Base-by-base conservation (phyloP, 1,139 yeast species). In the Schizosaccharomyces versatilis region DNA sequence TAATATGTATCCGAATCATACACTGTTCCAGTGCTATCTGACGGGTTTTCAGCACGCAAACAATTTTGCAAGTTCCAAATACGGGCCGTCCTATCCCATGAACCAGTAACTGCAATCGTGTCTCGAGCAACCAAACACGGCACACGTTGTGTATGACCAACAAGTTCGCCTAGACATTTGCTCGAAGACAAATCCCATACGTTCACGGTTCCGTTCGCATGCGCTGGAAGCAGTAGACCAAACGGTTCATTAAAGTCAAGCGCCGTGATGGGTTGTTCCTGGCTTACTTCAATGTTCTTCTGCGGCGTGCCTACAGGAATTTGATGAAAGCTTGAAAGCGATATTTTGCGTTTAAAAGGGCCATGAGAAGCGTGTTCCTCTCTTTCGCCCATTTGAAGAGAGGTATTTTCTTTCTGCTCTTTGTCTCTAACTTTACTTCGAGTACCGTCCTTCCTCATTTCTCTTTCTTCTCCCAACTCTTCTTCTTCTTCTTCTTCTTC, bases 181-280 rank as follows among this genome's bases (percentile, higher is more conserved):
- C 73, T 77, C 57, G 73, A 69, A 59, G 74, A 75, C 66, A 74
- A 68, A 68, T 86, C 95, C 95, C 96, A 85, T 6, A 88, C 83
- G 59, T 83, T 75, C 8, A 85, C 83, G 1, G 85, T 79, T 64
- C 80, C 84, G 66, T 85, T 95, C 61, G 79, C 70, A 3, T 86
- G 77, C 3, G 52, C 52, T 12, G 90, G 76, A 2, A 86, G 90
- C 66, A 80, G 64, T 0, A 78, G 77, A 1, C 85, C 85, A 65
- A 79, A 80, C 12, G 86, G 86, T 47, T 73, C 70, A 62, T 80
- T 84, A 64, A 80, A 79, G 60, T 78, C 85, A 56, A 81, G 63
- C 41, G 77, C 71, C 0, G 76, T 73, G 32, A 81, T 69, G 0
- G 80, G 79, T n/a, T 69, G 55, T 9, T 53, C 15, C n/a, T 54